phyloP scores from a whole-genome alignment of 2,329 filamentous ascomycete species.

The Sarocladiaceae sp. region DNA sequence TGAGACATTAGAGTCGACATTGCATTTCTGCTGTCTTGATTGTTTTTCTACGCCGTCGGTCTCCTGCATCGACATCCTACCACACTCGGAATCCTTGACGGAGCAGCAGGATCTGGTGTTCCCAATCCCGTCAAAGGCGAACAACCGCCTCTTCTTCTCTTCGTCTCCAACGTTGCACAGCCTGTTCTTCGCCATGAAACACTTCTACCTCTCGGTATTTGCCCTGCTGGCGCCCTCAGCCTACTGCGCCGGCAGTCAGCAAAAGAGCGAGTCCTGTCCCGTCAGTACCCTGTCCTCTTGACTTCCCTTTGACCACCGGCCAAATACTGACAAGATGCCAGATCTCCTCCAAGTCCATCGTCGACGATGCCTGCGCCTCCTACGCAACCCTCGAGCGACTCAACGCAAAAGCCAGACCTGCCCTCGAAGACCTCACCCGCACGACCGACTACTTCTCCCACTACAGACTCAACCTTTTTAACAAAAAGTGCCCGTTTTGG shows the following conservation, averaged over 20 bases:
- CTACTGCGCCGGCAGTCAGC: constrained; percentile 32
- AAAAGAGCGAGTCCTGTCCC: constrained; percentile 41
- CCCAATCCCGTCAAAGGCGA: background rate
- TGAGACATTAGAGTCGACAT: background rate
- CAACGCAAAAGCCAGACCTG: constrained; percentile 70
- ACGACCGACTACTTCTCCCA: constrained; percentile 97
- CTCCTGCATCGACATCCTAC: no score
- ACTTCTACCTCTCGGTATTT: constrained; percentile 52
- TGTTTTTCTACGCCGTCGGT: constrained; percentile 2
- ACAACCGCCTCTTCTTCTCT: background rate
- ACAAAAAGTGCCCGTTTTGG: constrained; percentile 96
- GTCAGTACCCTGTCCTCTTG: constrained; percentile 32
- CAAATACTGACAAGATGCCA: constrained; percentile 27
- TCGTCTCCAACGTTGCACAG: background rate
- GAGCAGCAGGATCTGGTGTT: background rate
- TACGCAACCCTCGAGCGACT: constrained; percentile 84
- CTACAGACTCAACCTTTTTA: constrained; percentile 90
- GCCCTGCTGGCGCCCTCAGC: constrained; percentile 45
- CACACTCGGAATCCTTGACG: background rate
- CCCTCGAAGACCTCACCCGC: constrained; percentile 72
- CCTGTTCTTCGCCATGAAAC: constrained; percentile 32
- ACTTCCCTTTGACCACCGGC: background rate
- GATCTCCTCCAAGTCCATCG: constrained; percentile 83
- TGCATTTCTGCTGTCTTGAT: background rate
- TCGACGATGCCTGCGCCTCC: constrained; percentile 90